Conservation (phyloP, 176 grass and related monocot species). For the Cymbopogon citratus region DNA sequence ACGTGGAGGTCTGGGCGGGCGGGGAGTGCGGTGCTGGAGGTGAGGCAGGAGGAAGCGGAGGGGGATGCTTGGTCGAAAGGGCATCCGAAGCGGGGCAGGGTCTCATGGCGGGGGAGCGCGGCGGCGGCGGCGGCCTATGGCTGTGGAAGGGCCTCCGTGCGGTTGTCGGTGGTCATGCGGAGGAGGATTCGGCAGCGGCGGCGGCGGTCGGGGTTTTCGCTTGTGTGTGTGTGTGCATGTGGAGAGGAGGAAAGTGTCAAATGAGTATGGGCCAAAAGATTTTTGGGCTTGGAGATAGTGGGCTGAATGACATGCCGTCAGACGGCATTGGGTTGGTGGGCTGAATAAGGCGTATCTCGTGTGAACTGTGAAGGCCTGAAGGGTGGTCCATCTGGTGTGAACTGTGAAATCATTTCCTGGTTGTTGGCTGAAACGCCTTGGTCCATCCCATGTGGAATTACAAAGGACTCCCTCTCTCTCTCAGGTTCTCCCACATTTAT, state of each 20-base stretch:
- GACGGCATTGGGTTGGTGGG: too few species aligned
- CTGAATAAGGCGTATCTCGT: too few species aligned
- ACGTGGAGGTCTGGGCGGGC: neutral
- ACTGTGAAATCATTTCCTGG: too few species aligned
- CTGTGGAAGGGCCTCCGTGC: neutral
- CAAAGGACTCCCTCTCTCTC: too few species aligned
- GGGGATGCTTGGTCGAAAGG: slow-evolving; percentile 31
- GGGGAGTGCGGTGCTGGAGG: neutral
- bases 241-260: neutral
- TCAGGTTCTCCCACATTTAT: too few species aligned
- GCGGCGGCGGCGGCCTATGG: neutral
- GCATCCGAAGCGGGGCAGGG: slow-evolving; percentile 39
- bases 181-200: neutral
- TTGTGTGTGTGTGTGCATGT: too few species aligned
- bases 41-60: slow-evolving; percentile 19
- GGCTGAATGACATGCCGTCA: too few species aligned
- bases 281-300: neutral
- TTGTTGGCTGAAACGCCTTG: too few species aligned
- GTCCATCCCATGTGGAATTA: too few species aligned
- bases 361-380: too few species aligned
- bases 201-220: neutral
- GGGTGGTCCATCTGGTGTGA: too few species aligned
- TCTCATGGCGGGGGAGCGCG: slow-evolving; percentile 16
- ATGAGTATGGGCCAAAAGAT: neutral
- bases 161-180: neutral